Evolutionary conservation across 805 yeast species (phyloP), one percentile per base, ranked within the genome.

Genomic region (Candida caryicola): DNA sequence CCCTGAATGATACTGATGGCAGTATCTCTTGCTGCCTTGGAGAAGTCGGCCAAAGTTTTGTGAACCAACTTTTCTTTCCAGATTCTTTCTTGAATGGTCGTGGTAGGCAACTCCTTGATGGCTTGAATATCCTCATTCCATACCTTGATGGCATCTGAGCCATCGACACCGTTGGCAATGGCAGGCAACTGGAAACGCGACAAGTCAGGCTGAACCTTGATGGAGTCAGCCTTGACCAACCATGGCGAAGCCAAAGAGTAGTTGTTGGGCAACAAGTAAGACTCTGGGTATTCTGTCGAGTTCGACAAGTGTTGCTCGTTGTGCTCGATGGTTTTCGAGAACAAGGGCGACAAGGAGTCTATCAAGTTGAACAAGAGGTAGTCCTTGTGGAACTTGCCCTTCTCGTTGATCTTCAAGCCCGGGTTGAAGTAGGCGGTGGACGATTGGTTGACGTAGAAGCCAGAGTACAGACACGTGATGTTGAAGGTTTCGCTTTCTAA

Each of bases 91-190:
- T 76, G 76, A 37, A 87, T 61, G 17, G 75, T 59, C 2, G 69
- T 54, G 25, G 71, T 67, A 23, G 88, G 79, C 44, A 88, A 71
- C 47, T 89, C 96, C 45, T 79, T 77, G 33, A 87, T 73, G 2
- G 87, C 73, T 67, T 93, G 98, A 54, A 80, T 80, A 51, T 93
- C 97, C 48, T 85, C 95, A 59, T 89, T 89, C 85, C 95, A 90
- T 52, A 91, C 96, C 52, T 82, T 82, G 29, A 66, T 61, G 15
- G 64, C 57, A 34, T 75, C 81, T 19, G 76, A 73, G 29, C 81
- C 84, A 46, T 79, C 84, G 17, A 73, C 69, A 27, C 85, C 85
- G 46, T 76, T 74, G 30, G 62, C 51, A 31, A 80, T 63, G 34
- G 68, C 67, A 45, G 62, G 76, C 36, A 72, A 64, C 63, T 85